Evolutionary conservation across 1,139 yeast genomes (phyloP).

Genomic region (Arxiozyma slooffiae): DNA sequence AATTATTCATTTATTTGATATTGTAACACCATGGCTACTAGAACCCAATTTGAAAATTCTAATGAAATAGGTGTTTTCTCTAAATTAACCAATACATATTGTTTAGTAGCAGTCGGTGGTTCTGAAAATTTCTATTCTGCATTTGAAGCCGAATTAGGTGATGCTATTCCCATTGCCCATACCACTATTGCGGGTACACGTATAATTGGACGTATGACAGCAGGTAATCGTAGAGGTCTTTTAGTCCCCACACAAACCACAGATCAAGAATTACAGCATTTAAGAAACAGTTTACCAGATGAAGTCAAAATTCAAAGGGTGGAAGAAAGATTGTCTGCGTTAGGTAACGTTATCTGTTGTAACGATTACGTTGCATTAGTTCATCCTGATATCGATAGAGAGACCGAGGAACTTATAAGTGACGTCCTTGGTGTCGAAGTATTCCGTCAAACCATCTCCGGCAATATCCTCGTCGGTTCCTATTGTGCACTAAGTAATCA

Average conservation of each 20-base stretch:
- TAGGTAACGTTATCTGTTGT: slow-evolving; percentile 97
- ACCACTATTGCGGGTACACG: slow-evolving; percentile 97
- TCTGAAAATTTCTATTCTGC: slow-evolving; percentile 96
- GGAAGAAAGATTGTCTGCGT: slow-evolving; percentile 91
- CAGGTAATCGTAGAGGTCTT: slow-evolving; percentile 96
- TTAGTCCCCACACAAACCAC: slow-evolving; percentile 96
- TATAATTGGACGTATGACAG: slow-evolving; percentile 96
- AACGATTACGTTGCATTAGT: slow-evolving; percentile 98
- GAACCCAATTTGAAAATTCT: slow-evolving; percentile 84
- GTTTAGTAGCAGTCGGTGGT: slow-evolving; percentile 94
- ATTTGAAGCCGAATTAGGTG: slow-evolving; percentile 95
- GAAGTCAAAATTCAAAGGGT: slow-evolving; percentile 92
- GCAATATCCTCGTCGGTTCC: slow-evolving; percentile 93
- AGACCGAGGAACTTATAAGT: slow-evolving; percentile 96
- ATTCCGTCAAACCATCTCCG: slow-evolving; percentile 97
- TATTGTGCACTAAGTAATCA: slow-evolving; percentile 92
- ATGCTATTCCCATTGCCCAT: slow-evolving; percentile 90
- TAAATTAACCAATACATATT: slow-evolving; percentile 91
- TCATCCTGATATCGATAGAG: slow-evolving; percentile 98
- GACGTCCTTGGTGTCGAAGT: slow-evolving; percentile 99
- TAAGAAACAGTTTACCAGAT: slow-evolving; percentile 96
- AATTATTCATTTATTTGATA: no score
- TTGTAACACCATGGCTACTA: slow-evolving; percentile 39
- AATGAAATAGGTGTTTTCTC: slow-evolving; percentile 98
- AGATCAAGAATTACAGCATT: slow-evolving; percentile 97